These are phyloP conservation scores for Odonthalia washingtoniensis DNA, from an alignment of 31 red algal species.

Conservation along the genomic window DNA sequence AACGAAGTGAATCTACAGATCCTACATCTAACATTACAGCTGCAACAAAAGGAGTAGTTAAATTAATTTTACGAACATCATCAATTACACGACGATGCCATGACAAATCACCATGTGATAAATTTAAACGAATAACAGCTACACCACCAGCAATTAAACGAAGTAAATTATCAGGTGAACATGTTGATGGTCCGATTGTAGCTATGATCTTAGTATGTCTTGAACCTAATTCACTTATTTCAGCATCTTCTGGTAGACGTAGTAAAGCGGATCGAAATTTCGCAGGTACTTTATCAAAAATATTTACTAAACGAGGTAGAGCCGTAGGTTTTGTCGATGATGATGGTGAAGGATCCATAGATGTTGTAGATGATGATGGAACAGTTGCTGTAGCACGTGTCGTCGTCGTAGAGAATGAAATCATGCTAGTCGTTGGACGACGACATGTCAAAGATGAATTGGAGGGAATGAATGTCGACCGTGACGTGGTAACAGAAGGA, in stretches of 20 bases:
- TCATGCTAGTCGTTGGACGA: no score
- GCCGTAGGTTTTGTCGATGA: no score
- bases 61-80: slow-evolving; percentile 85
- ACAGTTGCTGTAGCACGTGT: no score
- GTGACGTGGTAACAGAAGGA: no score
- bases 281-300: slow-evolving; percentile 62
- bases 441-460: no score
- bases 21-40: slow-evolving; percentile 96
- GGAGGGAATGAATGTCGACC: no score
- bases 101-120: slow-evolving; percentile 93
- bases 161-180: slow-evolving; percentile 66
- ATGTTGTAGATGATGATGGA: no score
- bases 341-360: no score
- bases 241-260: slow-evolving; percentile 80
- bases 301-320: slow-evolving; percentile 51
- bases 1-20: slow-evolving; percentile 83
- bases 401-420: no score
- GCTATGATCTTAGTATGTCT: slow-evolving; percentile 97
- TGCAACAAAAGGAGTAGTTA: slow-evolving; percentile 83
- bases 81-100: slow-evolving; percentile 88
- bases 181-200: slow-evolving; percentile 94
- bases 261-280: slow-evolving; percentile 69
- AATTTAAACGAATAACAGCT: slow-evolving; percentile 84
- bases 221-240: slow-evolving; percentile 69
- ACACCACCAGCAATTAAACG: slow-evolving; percentile 90